Conservation (phyloP, 495 filamentous ascomycete species). For the Penicillium atrosanguineum region DNA sequence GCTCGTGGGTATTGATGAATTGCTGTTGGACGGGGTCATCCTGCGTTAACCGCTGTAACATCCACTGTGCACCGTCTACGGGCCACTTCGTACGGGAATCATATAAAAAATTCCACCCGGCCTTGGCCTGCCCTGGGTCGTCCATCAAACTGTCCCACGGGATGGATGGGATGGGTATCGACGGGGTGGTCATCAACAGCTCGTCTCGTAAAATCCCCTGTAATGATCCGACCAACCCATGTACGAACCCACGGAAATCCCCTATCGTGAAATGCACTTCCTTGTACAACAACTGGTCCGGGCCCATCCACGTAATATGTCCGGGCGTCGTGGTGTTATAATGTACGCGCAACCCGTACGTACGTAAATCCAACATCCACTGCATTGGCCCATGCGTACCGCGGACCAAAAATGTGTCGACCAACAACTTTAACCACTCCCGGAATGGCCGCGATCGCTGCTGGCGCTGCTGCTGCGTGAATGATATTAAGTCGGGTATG, state of each 20-base stretch:
- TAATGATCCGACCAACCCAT: neutral
- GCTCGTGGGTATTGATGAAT: neutral
- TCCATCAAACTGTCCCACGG: neutral
- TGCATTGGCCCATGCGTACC: neutral
- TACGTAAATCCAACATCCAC: neutral
- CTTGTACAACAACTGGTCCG: neutral
- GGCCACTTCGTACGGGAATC: neutral
- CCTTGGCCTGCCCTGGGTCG: neutral
- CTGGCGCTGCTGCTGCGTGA: neutral
- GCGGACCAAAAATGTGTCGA: neutral
- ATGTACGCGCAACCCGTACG: neutral
- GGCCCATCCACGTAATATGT: neutral
- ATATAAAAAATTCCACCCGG: neutral
- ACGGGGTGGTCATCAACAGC: neutral
- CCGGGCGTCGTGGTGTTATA: neutral
- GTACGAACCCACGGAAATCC: neutral
- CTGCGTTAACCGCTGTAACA: neutral
- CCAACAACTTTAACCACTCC: neutral
- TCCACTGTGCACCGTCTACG: neutral
- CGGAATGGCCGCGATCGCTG: neutral
- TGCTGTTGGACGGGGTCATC: neutral
- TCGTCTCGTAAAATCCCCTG: neutral
- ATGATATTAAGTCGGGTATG: too few species aligned
- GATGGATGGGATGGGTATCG: neutral
- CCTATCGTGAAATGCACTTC: neutral